Percentiles rank a stretch among this genome's conserved stretches.
Conservation (phyloP, 306 rosid species). For the Castanospermum australe region DNA sequence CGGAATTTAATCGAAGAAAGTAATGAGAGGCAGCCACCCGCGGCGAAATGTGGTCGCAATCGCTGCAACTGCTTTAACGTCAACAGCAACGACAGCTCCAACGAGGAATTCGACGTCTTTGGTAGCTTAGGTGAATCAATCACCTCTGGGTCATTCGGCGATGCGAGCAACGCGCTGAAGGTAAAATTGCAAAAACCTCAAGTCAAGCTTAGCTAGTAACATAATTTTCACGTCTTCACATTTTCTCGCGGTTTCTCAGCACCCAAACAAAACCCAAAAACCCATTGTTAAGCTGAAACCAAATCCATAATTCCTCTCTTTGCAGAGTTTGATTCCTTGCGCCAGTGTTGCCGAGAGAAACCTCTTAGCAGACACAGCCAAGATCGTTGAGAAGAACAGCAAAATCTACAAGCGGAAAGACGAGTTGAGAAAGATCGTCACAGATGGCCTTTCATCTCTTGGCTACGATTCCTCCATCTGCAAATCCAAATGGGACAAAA, state of each 20-base stretch:
- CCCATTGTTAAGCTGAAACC: not conserved
- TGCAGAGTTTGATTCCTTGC: slow-evolving; percentile 73
- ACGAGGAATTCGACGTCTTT: slow-evolving; percentile 79
- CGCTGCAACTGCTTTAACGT: slow-evolving; percentile 96
- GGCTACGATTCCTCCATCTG: slow-evolving; percentile 84
- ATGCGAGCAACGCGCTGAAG: slow-evolving; percentile 69
- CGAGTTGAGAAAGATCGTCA: slow-evolving; percentile 66
- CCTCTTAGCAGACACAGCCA: slow-evolving; percentile 86
- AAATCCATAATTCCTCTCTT: not conserved
- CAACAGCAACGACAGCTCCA: slow-evolving; percentile 81
- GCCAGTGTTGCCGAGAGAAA: slow-evolving; percentile 81
- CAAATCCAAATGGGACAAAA: slow-evolving; percentile 90
- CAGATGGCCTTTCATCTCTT: slow-evolving; percentile 62
- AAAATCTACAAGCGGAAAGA: slow-evolving; percentile 66
- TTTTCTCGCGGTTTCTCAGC: slow-evolving; percentile 20
- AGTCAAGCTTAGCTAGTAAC: not conserved
- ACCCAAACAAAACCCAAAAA: not conserved
- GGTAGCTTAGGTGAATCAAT: slow-evolving; percentile 56
- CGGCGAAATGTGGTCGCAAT: slow-evolving; percentile 63
- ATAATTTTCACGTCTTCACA: not conserved
- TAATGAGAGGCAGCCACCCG: slow-evolving; percentile 61
- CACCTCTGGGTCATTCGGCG: slow-evolving; percentile 63
- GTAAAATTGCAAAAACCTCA: slow-evolving; percentile 36
- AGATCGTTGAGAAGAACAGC: slow-evolving; percentile 72
- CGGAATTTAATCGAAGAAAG: slow-evolving; percentile 83